phyloP scores from a whole-genome alignment of 768 basidiomycete species.

The Tubosaeta sp. region DNA sequence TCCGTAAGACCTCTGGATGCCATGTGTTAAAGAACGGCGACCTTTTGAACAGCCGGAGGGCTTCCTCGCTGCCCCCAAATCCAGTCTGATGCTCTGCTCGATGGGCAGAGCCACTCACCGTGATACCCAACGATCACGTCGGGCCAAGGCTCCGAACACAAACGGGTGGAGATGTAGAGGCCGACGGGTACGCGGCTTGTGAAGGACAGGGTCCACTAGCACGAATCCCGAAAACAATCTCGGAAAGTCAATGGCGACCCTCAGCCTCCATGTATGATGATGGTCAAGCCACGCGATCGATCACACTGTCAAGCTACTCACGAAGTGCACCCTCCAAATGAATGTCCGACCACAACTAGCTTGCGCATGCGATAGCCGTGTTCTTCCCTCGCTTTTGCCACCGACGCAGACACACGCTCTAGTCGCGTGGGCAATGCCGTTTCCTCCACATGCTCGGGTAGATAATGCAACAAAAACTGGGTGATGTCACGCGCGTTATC shows the following conservation, averaged over 20 bases:
- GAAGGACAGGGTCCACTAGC: constrained; percentile 76
- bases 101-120: constrained; percentile 34
- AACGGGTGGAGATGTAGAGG: not conserved
- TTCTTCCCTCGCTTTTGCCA: constrained; percentile 39
- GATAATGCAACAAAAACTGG: constrained; percentile 66
- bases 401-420: constrained; percentile 39
- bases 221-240: constrained; percentile 66
- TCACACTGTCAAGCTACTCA: constrained; percentile 34
- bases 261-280: constrained; percentile 38
- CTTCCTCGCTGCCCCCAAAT: constrained; percentile 52
- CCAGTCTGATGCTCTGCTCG: not conserved
- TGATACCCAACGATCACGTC: constrained; percentile 63
- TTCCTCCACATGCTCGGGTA: constrained; percentile 43
- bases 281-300: not conserved
- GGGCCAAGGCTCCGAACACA: constrained; percentile 45
- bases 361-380: constrained; percentile 50
- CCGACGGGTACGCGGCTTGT: constrained; percentile 10
- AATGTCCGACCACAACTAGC: constrained; percentile 77
- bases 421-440: constrained; percentile 50
- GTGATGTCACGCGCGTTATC: constrained; percentile 76
- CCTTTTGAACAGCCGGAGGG: constrained; percentile 41
- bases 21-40: constrained; percentile 68
- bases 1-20: constrained; percentile 57
- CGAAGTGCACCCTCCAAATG: constrained; percentile 77
- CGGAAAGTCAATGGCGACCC: constrained; percentile 61